Base-by-base conservation (phyloP, 805 yeast species). In the Metschnikowia drakensbergensis region DNA sequence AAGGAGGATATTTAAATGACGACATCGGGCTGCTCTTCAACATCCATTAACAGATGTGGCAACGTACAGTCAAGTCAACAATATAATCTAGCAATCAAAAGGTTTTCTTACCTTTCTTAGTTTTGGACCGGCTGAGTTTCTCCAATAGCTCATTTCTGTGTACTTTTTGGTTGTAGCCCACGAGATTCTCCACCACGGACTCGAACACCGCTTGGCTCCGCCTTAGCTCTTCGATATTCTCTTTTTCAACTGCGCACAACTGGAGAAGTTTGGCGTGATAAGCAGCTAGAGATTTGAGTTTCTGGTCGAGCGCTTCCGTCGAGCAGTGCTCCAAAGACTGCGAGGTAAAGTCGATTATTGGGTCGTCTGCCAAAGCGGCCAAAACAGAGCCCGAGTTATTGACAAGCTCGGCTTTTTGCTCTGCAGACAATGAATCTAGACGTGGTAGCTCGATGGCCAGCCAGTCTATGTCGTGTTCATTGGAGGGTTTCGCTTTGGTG, bases 141-240 rank as follows among this genome's bases (percentile, higher is more conserved):
- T 59, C 72, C 41, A 68, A 51, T 26, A 72, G 59, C 51, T 71
- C 75, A 37, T 72, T 70, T 44, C 92, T 73, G 57, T 86, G 78
- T 44, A 86, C 58, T 58, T 88, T 80, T 64, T 94, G 97, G 5
- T 96, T 86, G 62, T 91, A 90, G 6, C 96, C 97, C 11, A 91
- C 87, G 57, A 91, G 69, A 58, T 88, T 90, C 61, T 89, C 96
- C 37, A 94, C 90, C 55, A 94, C 96, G 2, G 84, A 77, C 57
- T 92, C 96, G 61, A 84, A 90, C 11, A 91, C 80, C 31, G 77
- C 79, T 58, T 87, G 86, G 63, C 90, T 95, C 37, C 74, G 76
- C 48, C 70, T 70, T 17, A 83, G 66, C 6, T 75, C 81, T 32
- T 64, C 62, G 42, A 77, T 70, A 50, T 77, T 71, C 51, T 76